Evolutionary conservation across 2,329 filamentous ascomycete species (phyloP).

Genomic region (Raffaelea albimanens): DNA sequence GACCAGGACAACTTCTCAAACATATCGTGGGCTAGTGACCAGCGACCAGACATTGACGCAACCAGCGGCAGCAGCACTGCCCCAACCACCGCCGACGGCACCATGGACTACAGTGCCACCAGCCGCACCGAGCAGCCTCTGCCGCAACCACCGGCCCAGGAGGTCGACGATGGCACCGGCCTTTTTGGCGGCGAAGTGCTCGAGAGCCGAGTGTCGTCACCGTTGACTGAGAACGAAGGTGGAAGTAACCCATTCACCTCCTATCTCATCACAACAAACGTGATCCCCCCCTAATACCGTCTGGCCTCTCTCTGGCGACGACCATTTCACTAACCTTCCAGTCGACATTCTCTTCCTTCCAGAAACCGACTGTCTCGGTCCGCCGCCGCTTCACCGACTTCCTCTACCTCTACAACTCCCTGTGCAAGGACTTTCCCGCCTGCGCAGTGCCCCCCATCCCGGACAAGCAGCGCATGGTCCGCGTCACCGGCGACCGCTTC

Average conservation of each 20-base stretch:
- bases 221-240: conserved; percentile 91
- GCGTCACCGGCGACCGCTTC: conserved; percentile 93
- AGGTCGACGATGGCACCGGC: conserved; percentile 39
- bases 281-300: conserved; percentile 28
- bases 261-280: conserved; percentile 85
- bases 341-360: conserved; percentile 92
- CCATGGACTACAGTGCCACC: conserved; percentile 28
- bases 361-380: conserved; percentile 67
- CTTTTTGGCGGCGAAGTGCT: conserved; percentile 64
- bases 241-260: conserved; percentile 96
- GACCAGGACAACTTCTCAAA: conserved; percentile 69
- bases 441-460: conserved; percentile 89
- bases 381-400: conserved; percentile 96
- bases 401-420: conserved; percentile 87
- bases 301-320: background rate
- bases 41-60: conserved; percentile 26
- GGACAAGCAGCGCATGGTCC: conserved; percentile 99
- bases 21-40: conserved; percentile 67
- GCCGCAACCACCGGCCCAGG: conserved; percentile 17
- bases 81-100: conserved; percentile 16
- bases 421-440: conserved; percentile 79
- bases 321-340: conserved; percentile 23
- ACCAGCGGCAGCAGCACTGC: conserved; percentile 22
- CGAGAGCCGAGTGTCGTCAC: conserved; percentile 72
- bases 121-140: conserved; percentile 1